phyloP scores from a whole-genome alignment of 441 rosid genomes.

The Pelargonium cotyledonis region DNA sequence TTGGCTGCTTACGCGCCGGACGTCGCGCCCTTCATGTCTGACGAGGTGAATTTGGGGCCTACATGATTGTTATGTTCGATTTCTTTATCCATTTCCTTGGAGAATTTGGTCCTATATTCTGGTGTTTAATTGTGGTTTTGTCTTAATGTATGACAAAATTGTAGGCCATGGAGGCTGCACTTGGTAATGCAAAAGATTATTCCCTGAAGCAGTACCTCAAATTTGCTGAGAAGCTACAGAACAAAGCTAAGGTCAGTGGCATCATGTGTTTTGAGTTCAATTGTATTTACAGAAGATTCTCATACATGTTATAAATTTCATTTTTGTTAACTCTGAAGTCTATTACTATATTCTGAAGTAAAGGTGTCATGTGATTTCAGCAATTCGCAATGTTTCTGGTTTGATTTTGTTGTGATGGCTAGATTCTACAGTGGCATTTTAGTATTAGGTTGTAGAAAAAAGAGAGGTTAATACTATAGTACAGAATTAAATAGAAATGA shows the following conservation, averaged over 20 bases:
- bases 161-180: constrained; percentile 70
- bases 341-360: not conserved
- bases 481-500: no score
- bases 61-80: not conserved
- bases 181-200: constrained; percentile 66
- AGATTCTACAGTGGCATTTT: not conserved
- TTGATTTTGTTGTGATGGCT: not conserved
- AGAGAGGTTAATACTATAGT: not conserved
- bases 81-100: not conserved
- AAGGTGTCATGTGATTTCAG: not conserved
- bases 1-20: constrained; percentile 80
- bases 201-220: constrained; percentile 60
- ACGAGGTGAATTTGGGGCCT: constrained; percentile 44
- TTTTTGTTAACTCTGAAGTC: not conserved
- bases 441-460: not conserved
- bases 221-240: constrained; percentile 48
- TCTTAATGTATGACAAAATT: constrained; percentile 8
- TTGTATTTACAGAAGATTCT: not conserved
- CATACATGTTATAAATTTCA: not conserved
- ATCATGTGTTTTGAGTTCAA: not conserved
- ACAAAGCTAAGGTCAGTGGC: constrained; percentile 50
- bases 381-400: not conserved
- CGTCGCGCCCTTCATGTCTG: constrained; percentile 78
- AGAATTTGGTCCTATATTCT: not conserved
- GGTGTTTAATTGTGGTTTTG: not conserved